Percentiles rank a stretch among this genome's conserved stretches.
Evolutionary conservation across 495 filamentous ascomycete species (phyloP).

Genomic region (Penicillium alfredii): DNA sequence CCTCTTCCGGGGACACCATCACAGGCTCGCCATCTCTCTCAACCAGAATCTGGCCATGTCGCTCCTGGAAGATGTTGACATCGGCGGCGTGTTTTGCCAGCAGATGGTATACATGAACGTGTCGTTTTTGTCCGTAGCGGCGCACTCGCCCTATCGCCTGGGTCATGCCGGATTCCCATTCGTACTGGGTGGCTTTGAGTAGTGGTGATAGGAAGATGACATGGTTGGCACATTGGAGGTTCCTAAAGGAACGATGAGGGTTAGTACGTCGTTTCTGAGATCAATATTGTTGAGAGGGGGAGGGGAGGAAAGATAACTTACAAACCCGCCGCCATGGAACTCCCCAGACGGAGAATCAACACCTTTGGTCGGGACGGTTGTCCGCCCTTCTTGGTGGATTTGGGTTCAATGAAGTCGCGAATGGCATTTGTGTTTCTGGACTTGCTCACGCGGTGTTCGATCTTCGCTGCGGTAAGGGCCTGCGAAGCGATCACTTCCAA

Average conservation of each 20-base stretch:
- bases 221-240: constrained; percentile 71
- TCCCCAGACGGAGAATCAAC: constrained; percentile 59
- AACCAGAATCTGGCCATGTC: constrained; percentile 24
- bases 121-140: constrained; percentile 61
- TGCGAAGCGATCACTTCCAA: constrained; percentile 30
- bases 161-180: constrained; percentile 54
- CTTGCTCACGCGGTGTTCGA: constrained; percentile 20
- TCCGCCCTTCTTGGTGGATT: not conserved
- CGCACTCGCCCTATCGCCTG: constrained; percentile 68
- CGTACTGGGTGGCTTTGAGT: constrained; percentile 46
- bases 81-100: constrained; percentile 60
- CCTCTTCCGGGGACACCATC: constrained; percentile 5
- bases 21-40: constrained; percentile 15
- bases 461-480: constrained; percentile 25
- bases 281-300: not conserved
- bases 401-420: constrained; percentile 5
- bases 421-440: constrained; percentile 1
- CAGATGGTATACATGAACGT: constrained; percentile 66
- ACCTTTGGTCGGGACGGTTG: constrained; percentile 33
- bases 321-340: constrained; percentile 62
- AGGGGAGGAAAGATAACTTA: constrained; percentile 33
- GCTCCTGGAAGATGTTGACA: constrained; percentile 55
- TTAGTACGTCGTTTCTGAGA: not conserved
- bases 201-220: constrained; percentile 67
- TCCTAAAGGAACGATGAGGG: constrained; percentile 29